These are phyloP conservation scores for Zygoascus biomembranicola DNA, from an alignment of 805 yeast species.

Conservation along the genomic window DNA sequence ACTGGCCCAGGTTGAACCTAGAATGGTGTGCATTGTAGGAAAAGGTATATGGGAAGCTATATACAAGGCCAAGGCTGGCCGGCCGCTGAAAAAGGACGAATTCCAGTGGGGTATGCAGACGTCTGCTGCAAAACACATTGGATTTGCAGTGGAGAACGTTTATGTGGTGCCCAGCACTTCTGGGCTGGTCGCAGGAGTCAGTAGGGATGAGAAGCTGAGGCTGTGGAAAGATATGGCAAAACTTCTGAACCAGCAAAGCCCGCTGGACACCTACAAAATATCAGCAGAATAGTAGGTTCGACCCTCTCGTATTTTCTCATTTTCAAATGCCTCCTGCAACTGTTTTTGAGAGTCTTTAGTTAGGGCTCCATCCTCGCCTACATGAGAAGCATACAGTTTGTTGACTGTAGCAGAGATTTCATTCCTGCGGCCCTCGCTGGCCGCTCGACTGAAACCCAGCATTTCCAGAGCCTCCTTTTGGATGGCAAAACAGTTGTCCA, in stretches of 20 bases:
- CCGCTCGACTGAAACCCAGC: conserved; percentile 19
- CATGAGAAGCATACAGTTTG: conserved; percentile 21
- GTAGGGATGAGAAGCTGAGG: conserved; percentile 36
- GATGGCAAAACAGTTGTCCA: conserved; percentile 19
- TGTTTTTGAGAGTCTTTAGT: conserved; percentile 15
- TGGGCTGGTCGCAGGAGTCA: conserved; percentile 53
- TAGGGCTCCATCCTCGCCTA: conserved; percentile 15
- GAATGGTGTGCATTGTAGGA: conserved; percentile 52
- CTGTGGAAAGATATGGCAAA: conserved; percentile 40
- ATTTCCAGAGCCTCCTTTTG: conserved; percentile 22
- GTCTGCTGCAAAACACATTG: conserved; percentile 8
- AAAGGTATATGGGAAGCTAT: conserved; percentile 68
- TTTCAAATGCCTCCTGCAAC: conserved; percentile 12
- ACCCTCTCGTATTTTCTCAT: conserved; percentile 2
- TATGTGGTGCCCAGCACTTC: conserved; percentile 68
- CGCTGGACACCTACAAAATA: neutral
- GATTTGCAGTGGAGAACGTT: conserved; percentile 27
- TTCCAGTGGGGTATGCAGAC: conserved; percentile 50
- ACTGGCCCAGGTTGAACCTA: conserved; percentile 33
- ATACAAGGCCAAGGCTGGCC: conserved; percentile 30
- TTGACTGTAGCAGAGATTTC: conserved; percentile 22
- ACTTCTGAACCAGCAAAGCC: neutral
- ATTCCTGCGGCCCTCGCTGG: conserved; percentile 8
- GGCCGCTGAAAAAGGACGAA: conserved; percentile 22
- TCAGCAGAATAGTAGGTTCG: neutral